A percentile compares a stretch with the other conserved stretches of the same genome.
phyloP scores from a whole-genome alignment of 139 green algal species.

The Chlorella sorokiniana region DNA sequence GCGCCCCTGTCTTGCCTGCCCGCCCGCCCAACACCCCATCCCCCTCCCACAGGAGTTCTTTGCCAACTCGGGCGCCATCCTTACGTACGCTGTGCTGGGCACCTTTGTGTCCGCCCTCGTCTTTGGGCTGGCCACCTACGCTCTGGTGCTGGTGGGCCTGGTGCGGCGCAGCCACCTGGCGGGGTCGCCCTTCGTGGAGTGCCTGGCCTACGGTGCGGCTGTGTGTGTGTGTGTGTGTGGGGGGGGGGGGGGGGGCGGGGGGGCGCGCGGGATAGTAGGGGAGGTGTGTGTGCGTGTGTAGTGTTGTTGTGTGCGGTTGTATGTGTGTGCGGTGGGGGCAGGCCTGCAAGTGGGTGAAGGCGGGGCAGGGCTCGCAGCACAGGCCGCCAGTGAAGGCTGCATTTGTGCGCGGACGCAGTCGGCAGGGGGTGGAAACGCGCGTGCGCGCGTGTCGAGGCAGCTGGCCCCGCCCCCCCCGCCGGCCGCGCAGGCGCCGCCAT shows the following conservation, averaged over 20 bases:
- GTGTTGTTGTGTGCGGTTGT: neutral
- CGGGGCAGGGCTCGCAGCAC: too few relatives aligned
- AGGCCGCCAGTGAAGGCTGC: too few relatives aligned
- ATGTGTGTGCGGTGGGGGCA: too few relatives aligned
- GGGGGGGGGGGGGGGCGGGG: neutral
- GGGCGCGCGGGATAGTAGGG: neutral
- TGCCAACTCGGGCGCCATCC: slow-evolving; percentile 43
- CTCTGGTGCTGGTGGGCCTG: slow-evolving; percentile 52
- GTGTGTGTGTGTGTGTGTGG: neutral
- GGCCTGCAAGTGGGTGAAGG: too few relatives aligned
- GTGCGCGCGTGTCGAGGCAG: too few relatives aligned
- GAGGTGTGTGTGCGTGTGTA: neutral
- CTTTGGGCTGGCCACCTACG: slow-evolving; percentile 72
- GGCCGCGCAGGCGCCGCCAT: slow-evolving; percentile 60
- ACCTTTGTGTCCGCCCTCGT: slow-evolving; percentile 61
- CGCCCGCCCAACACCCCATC: neutral
- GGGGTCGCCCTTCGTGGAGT: slow-evolving; percentile 59
- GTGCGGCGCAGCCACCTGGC: slow-evolving; percentile 47
- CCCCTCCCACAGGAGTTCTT: slow-evolving; percentile 45
- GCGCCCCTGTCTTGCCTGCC: neutral
- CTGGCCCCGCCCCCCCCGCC: too few relatives aligned
- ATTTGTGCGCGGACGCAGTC: too few relatives aligned
- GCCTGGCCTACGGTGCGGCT: slow-evolving; percentile 53
- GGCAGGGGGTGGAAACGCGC: too few relatives aligned
- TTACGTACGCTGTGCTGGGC: slow-evolving; percentile 54